Evolutionary conservation across 1,139 yeast species (phyloP).

Genomic region (Meyerozyma elateridarum): DNA sequence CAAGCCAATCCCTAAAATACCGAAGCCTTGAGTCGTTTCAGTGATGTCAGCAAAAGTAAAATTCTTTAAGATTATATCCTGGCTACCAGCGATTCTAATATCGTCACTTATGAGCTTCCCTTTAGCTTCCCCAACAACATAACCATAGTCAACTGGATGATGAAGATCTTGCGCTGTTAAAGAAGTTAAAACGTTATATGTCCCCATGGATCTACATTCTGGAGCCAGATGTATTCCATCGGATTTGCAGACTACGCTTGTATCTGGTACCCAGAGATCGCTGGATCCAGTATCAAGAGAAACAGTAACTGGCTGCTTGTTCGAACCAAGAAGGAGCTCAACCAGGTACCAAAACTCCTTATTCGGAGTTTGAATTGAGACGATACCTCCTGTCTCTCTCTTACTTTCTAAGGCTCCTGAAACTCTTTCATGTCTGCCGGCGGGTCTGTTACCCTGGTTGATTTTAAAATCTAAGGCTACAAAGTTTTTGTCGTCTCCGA

Average conservation of each 20-base stretch:
- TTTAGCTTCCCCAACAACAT: slow-evolving; percentile 10
- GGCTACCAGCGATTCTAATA: slow-evolving; percentile 12
- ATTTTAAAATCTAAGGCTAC: too few relatives aligned
- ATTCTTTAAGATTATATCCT: slow-evolving; percentile 11
- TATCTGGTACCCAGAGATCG: slow-evolving; percentile 30
- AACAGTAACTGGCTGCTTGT: slow-evolving; percentile 16
- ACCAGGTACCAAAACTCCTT: too few relatives aligned
- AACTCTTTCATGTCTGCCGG: too few relatives aligned
- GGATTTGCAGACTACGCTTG: too few relatives aligned
- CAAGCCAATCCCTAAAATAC: slow-evolving; percentile 18
- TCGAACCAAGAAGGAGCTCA: too few relatives aligned
- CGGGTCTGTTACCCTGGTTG: too few relatives aligned
- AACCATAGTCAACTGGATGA: slow-evolving; percentile 12
- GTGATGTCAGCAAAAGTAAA: slow-evolving; percentile 18
- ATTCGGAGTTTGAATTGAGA: too few relatives aligned
- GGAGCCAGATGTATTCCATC: too few relatives aligned
- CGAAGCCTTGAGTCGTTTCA: slow-evolving; percentile 9
- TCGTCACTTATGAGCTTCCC: slow-evolving; percentile 18
- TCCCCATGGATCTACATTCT: slow-evolving; percentile 9
- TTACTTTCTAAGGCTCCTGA: too few relatives aligned
- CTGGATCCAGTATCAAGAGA: slow-evolving; percentile 27
- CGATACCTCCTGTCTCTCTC: too few relatives aligned
- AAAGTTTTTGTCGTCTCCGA: too few relatives aligned
- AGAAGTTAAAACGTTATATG: slow-evolving; percentile 11
- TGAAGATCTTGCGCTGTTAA: slow-evolving; percentile 6